phyloP scores from a whole-genome alignment of 306 rosid genomes.

The Comarum palustre region DNA sequence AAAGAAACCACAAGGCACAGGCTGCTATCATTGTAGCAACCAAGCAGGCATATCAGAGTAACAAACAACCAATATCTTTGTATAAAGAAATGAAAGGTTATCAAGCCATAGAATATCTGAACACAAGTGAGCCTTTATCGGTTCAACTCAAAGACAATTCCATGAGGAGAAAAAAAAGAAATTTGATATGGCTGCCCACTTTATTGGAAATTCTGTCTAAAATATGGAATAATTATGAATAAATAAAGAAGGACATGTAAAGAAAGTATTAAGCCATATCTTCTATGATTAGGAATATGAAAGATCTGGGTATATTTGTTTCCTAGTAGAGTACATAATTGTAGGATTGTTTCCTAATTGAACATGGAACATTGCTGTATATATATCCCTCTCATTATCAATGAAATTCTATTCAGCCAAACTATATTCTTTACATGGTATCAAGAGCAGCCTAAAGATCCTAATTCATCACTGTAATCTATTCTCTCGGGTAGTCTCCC shows the following conservation, averaged over 20 bases:
- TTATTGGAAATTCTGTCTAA: background rate
- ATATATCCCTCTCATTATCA: too few relatives aligned
- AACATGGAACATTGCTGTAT: too few relatives aligned
- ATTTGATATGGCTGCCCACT: background rate
- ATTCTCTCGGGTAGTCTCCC: too few relatives aligned
- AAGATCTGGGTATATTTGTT: too few relatives aligned
- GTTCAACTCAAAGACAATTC: background rate
- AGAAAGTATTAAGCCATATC: too few relatives aligned
- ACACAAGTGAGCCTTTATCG: background rate
- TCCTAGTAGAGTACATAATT: too few relatives aligned
- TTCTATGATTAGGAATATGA: too few relatives aligned
- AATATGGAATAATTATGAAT: background rate
- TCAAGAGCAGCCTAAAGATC: too few relatives aligned
- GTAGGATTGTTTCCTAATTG: too few relatives aligned
- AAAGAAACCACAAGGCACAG: background rate
- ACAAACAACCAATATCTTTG: background rate
- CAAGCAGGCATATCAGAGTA: background rate
- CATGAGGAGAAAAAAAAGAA: background rate
- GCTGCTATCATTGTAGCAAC: background rate
- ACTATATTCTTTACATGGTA: too few relatives aligned
- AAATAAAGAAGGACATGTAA: background rate
- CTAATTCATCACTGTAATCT: too few relatives aligned
- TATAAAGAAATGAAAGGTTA: background rate
- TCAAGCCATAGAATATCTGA: background rate
- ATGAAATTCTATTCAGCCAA: too few relatives aligned